phyloP scores from a whole-genome alignment of 306 rosid species.

The Quercus aquifolioides region DNA sequence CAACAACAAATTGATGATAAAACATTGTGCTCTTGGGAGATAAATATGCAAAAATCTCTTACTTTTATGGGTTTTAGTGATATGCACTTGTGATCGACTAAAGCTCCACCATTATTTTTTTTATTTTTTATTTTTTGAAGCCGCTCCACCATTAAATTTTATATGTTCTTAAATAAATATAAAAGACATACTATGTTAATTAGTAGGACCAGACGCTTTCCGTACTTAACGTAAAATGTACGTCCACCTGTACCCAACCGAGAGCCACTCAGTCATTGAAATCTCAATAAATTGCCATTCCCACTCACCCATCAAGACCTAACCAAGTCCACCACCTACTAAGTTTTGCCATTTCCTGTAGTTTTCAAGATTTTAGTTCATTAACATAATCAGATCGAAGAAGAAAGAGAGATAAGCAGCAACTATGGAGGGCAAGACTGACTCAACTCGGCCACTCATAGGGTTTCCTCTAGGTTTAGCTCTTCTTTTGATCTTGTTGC shows the following conservation, averaged over 20 bases:
- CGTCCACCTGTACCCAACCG: conserved; percentile 21
- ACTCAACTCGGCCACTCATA: conserved; percentile 25
- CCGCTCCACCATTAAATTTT: too few relatives aligned
- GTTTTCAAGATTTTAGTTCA: not conserved
- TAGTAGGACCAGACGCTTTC: not conserved
- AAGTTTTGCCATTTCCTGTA: not conserved
- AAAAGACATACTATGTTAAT: too few relatives aligned
- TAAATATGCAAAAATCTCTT: too few relatives aligned
- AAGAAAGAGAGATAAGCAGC: not conserved
- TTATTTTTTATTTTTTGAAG: too few relatives aligned
- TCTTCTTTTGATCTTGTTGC: conserved; percentile 44
- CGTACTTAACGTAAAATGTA: conserved; percentile 47
- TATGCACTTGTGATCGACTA: too few relatives aligned
- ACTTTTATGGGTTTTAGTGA: too few relatives aligned
- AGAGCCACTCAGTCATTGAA: conserved; percentile 10
- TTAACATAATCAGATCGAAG: conserved; percentile 14
- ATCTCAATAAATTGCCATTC: conserved; percentile 28
- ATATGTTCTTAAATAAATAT: too few relatives aligned
- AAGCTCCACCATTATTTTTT: too few relatives aligned
- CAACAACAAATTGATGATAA: too few relatives aligned
- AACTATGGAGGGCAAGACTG: conserved; percentile 34
- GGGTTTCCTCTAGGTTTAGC: conserved; percentile 62
- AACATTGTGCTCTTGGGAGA: too few relatives aligned
- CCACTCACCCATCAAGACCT: conserved; percentile 22
- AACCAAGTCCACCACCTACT: conserved; percentile 16